A percentile compares a stretch with the other conserved stretches of the same genome.
Conservation (phyloP, 805 yeast species). For the Ogataea trehaloabstinens region DNA sequence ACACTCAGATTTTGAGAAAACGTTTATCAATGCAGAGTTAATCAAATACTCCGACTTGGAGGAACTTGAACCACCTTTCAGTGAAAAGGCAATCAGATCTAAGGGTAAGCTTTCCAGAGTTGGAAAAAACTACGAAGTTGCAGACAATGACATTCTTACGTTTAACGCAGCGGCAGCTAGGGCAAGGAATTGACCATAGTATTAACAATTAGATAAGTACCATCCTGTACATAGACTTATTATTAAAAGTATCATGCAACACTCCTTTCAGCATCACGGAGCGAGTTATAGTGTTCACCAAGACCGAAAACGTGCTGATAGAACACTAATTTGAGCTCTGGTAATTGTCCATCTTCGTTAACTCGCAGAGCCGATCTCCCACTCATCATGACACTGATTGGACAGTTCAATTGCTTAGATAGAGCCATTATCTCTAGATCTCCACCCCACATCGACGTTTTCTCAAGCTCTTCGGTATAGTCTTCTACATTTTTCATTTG, state of each 20-base stretch:
- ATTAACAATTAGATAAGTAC: too few relatives aligned
- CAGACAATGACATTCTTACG: conserved; percentile 90
- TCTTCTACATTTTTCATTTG: conserved; percentile 60
- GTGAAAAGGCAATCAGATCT: conserved; percentile 78
- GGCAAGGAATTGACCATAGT: conserved; percentile 6
- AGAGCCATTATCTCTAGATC: conserved; percentile 88
- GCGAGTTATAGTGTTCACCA: conserved; percentile 94
- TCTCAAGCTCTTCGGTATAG: conserved; percentile 65
- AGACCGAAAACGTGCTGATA: conserved; percentile 83
- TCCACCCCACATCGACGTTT: conserved; percentile 95
- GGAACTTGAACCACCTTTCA: conserved; percentile 57
- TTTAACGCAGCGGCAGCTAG: conserved; percentile 79
- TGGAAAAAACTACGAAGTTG: conserved; percentile 94
- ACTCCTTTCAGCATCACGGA: conserved; percentile 30
- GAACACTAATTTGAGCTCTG: conserved; percentile 68
- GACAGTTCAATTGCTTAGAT: conserved; percentile 65
- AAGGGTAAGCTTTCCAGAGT: conserved; percentile 87
- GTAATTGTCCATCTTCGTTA: conserved; percentile 55
- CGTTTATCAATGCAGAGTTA: conserved; percentile 92
- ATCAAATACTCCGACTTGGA: conserved; percentile 80
- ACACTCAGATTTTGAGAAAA: conserved; percentile 91
- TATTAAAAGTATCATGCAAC: background rate
- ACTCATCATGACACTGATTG: conserved; percentile 74
- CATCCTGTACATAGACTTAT: conserved; percentile 1
- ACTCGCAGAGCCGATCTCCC: conserved; percentile 67